Evolutionary conservation across 225 moss, liverwort and hornwort genomes (phyloP).

Genomic region (Climacium dendroides): DNA sequence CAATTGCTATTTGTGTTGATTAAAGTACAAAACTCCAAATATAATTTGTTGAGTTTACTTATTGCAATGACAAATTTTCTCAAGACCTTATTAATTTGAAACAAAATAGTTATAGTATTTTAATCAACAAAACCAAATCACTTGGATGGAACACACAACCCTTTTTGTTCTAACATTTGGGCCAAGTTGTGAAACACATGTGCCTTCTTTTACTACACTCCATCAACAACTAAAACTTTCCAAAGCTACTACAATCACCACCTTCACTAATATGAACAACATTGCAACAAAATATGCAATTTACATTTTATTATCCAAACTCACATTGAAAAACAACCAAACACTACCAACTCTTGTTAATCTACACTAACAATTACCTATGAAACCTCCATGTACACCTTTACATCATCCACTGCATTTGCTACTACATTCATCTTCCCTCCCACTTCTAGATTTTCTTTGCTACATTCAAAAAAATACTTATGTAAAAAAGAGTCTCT

Average conservation of each 20-base stretch:
- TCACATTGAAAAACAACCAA: background rate
- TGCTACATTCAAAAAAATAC: too few relatives aligned
- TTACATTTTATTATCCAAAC: background rate
- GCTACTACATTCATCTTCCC: accelerated
- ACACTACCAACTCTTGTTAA: background rate
- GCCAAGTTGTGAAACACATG: accelerated
- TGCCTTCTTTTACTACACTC: accelerated
- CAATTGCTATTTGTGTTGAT: background rate
- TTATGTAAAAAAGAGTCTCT: background rate
- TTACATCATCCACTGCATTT: background rate
- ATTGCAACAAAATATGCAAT: background rate
- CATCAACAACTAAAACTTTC: background rate
- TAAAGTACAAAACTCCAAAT: too few relatives aligned
- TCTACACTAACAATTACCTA: background rate
- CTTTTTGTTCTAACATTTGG: background rate
- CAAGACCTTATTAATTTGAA: too few relatives aligned
- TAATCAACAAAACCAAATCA: background rate
- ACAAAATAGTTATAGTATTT: background rate
- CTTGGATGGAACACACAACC: accelerated
- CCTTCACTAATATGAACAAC: background rate
- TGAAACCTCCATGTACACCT: background rate
- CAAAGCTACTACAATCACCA: accelerated
- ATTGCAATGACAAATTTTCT: too few relatives aligned
- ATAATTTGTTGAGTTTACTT: too few relatives aligned
- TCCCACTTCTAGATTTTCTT: too few relatives aligned